Percentiles rank a stretch among this genome's conserved stretches.
These are phyloP conservation scores for Edaphochlamys debaryana DNA, from an alignment of 139 green algal genomes.

Conservation along the genomic window DNA sequence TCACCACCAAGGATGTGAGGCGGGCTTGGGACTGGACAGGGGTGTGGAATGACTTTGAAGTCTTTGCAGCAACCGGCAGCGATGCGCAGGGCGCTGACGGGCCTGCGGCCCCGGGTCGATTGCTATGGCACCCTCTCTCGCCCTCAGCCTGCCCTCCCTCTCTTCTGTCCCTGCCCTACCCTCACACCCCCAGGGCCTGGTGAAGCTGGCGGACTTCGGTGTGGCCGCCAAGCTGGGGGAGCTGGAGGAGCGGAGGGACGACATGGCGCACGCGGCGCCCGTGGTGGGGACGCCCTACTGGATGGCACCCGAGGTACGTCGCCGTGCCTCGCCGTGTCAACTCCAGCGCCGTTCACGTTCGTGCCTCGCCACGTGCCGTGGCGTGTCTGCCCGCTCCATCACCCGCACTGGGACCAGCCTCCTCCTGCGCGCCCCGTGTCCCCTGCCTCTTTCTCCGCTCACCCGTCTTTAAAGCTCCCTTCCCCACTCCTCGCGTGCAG, in stretches of 20 bases:
- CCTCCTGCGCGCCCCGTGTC: too few species aligned
- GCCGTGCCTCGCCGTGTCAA: too few species aligned
- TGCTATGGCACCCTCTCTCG: too few species aligned
- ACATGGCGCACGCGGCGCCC: conserved; percentile 51
- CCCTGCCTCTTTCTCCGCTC: too few species aligned
- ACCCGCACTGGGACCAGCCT: too few species aligned
- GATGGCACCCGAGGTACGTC: conserved; percentile 93
- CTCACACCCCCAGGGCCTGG: conserved; percentile 73
- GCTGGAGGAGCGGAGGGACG: conserved; percentile 63
- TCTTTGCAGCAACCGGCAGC: too few species aligned
- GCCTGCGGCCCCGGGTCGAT: too few species aligned
- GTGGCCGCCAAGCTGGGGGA: conserved; percentile 91
- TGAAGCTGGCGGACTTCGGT: conserved; percentile 98
- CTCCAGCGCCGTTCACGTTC: neutral
- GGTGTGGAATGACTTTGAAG: too few species aligned
- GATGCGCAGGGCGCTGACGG: too few species aligned
- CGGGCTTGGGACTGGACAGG: too few species aligned
- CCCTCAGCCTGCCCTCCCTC: neutral
- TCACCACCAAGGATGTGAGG: conserved; percentile 80
- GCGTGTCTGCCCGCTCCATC: neutral
- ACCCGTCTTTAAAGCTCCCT: too few species aligned
- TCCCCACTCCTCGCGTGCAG: too few species aligned
- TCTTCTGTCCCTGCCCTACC: neutral
- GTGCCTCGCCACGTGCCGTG: neutral
- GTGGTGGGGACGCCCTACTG: conserved; percentile 95